phyloP scores from a whole-genome alignment of 2,329 filamentous ascomycete species.

The Stemphylium beticola region DNA sequence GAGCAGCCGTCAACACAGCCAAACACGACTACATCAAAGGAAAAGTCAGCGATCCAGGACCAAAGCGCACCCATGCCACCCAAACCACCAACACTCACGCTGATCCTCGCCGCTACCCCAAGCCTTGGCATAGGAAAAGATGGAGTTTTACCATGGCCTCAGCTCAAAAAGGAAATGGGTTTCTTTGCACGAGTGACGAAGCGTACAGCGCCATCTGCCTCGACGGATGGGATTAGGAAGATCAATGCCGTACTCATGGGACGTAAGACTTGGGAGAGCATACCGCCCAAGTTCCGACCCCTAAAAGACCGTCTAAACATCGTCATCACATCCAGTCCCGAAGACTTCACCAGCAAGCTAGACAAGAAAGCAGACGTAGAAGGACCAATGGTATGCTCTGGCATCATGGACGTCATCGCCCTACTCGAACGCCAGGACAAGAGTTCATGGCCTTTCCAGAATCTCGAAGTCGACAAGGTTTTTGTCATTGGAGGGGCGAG shows the following conservation, averaged over 20 bases:
- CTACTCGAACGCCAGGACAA: slow-evolving; percentile 7
- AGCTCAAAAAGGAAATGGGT: slow-evolving; percentile 87
- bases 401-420: slow-evolving; percentile 50
- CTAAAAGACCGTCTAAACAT: slow-evolving; percentile 82
- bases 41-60: slow-evolving; percentile 1
- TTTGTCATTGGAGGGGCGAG: slow-evolving; percentile 92
- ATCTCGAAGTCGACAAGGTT: slow-evolving; percentile 48
- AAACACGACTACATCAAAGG: neutral
- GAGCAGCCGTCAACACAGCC: slow-evolving; percentile 1
- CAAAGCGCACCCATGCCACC: slow-evolving; percentile 22
- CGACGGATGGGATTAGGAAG: slow-evolving; percentile 8
- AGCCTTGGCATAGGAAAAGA: slow-evolving; percentile 85
- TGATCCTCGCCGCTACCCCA: slow-evolving; percentile 92
- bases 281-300: slow-evolving; percentile 79
- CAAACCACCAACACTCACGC: slow-evolving; percentile 69
- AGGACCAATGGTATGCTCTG: slow-evolving; percentile 63
- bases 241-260: slow-evolving; percentile 87
- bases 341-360: slow-evolving; percentile 19
- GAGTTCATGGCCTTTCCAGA: neutral
- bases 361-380: slow-evolving; percentile 11
- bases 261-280: slow-evolving; percentile 93
- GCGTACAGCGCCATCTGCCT: slow-evolving; percentile 54
- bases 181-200: slow-evolving; percentile 94
- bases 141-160: slow-evolving; percentile 86
- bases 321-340: slow-evolving; percentile 68